These are phyloP conservation scores for Raddia distichophylla DNA, from an alignment of 176 grass and related monocot genomes.

Conservation along the genomic window DNA sequence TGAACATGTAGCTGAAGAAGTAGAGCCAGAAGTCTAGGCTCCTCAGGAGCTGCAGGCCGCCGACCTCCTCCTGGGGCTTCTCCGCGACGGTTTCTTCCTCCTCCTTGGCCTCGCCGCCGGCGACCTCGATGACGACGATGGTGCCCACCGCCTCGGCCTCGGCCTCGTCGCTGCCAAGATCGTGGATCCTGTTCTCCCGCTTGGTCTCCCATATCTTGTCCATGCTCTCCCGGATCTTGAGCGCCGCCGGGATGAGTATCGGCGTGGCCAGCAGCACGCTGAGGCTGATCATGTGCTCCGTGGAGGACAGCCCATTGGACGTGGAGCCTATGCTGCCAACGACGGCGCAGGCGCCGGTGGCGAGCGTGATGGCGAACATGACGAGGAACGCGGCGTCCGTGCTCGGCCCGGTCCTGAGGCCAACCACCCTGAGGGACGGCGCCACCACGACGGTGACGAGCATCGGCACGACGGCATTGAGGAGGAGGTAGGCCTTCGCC, in stretches of 20 bases:
- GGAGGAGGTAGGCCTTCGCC: constrained; percentile 81
- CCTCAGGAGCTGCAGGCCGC: constrained; percentile 66
- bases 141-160: constrained; percentile 28
- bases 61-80: constrained; percentile 56
- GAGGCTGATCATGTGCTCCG: constrained; percentile 69
- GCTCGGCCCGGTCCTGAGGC: constrained; percentile 27
- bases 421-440: constrained; percentile 62
- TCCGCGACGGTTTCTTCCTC: constrained; percentile 5
- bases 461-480: constrained; percentile 83
- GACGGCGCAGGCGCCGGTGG: constrained; percentile 78
- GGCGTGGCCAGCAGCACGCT: constrained; percentile 63
- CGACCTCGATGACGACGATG: constrained; percentile 28
- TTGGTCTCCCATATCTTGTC: constrained; percentile 57
- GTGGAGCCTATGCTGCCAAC: constrained; percentile 72
- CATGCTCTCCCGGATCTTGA: constrained; percentile 63
- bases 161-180: constrained; percentile 51
- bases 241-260: constrained; percentile 61
- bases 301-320: constrained; percentile 57
- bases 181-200: constrained; percentile 76
- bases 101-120: constrained; percentile 17
- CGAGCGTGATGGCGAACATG: constrained; percentile 87
- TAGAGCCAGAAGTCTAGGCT: constrained; percentile 92
- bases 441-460: constrained; percentile 66
- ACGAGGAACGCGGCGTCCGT: constrained; percentile 59
- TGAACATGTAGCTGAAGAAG: constrained; percentile 99